phyloP scores from a whole-genome alignment of 140 eudicot species.

The Oenanthe javanica region DNA sequence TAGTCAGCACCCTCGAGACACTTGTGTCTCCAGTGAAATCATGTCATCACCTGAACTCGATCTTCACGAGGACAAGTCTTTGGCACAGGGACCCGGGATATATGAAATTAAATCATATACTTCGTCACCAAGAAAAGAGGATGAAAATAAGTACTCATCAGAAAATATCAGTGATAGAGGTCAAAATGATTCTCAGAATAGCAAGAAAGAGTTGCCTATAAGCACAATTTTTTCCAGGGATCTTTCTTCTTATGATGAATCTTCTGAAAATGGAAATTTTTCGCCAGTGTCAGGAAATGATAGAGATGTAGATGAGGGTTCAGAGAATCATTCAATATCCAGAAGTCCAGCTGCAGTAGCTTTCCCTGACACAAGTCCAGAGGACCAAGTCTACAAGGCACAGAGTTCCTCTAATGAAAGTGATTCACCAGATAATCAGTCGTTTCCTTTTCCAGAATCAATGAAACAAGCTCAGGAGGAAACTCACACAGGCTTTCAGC shows the following conservation, averaged over 20 bases:
- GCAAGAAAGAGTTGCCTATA: constrained; percentile 16
- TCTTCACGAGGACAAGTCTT: constrained; percentile 13
- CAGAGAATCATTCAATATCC: constrained; percentile 17
- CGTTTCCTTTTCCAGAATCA: constrained; percentile 10
- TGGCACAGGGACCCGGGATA: constrained; percentile 1
- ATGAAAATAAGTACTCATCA: constrained; percentile 3
- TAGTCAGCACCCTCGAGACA: constrained; percentile 15
- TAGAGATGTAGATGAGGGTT: constrained; percentile 21
- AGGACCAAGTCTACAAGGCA: background rate
- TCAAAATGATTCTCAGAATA: constrained; percentile 22
- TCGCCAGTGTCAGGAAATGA: constrained; percentile 14
- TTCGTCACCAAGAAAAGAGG: constrained; percentile 14
- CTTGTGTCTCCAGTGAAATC: constrained; percentile 19
- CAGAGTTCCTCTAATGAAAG: constrained; percentile 23
- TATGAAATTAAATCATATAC: constrained; percentile 20
- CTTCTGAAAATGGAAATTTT: constrained; percentile 18
- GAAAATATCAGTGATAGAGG: constrained; percentile 18
- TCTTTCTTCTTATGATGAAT: constrained; percentile 19
- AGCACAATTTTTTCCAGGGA: background rate
- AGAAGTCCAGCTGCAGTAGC: constrained; percentile 31
- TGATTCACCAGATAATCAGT: constrained; percentile 8
- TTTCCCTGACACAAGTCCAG: constrained; percentile 9
- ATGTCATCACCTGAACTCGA: constrained; percentile 24
- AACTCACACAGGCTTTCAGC: constrained; percentile 23
- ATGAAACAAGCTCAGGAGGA: constrained; percentile 19